Evolutionary conservation across 192 early-diverging fungal genomes (phyloP).

Genomic region (Coemansia sp.): DNA sequence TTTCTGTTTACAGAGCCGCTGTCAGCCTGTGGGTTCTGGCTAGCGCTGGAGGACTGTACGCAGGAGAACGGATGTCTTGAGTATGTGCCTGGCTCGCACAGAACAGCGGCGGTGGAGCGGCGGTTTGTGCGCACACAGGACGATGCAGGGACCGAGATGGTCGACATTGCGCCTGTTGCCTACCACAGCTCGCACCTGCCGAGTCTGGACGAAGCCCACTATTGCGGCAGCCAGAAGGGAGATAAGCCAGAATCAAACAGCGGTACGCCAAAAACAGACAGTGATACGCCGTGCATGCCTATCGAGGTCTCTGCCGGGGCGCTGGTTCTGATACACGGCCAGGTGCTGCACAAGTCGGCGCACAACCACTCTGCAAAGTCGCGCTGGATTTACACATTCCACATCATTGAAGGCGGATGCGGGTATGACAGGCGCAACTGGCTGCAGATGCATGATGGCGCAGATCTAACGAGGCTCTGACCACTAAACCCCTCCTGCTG

Average conservation of each 20-base stretch:
- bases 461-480: conserved; percentile 30
- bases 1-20: conserved; percentile 88
- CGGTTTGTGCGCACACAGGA: conserved; percentile 40
- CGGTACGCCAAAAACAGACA: neutral
- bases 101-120: conserved; percentile 49
- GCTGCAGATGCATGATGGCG: conserved; percentile 53
- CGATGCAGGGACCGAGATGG: conserved; percentile 29
- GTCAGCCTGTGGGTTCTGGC: conserved; percentile 87
- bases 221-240: neutral
- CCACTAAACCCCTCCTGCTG: neutral
- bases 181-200: neutral
- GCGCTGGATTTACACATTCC: conserved; percentile 95
- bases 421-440: conserved; percentile 80
- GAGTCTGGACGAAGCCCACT: neutral
- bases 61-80: conserved; percentile 82
- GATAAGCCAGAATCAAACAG: neutral
- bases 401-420: conserved; percentile 78
- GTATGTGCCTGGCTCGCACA: conserved; percentile 83
- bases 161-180: conserved; percentile 26
- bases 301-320: conserved; percentile 58
- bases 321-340: conserved; percentile 88
- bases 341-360: conserved; percentile 78
- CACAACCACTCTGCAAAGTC: conserved; percentile 75
- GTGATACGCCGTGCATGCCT: conserved; percentile 8
- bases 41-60: conserved; percentile 91